phyloP scores from a whole-genome alignment of 2,329 filamentous ascomycete species.

The Drechslerella stenobrocha region DNA sequence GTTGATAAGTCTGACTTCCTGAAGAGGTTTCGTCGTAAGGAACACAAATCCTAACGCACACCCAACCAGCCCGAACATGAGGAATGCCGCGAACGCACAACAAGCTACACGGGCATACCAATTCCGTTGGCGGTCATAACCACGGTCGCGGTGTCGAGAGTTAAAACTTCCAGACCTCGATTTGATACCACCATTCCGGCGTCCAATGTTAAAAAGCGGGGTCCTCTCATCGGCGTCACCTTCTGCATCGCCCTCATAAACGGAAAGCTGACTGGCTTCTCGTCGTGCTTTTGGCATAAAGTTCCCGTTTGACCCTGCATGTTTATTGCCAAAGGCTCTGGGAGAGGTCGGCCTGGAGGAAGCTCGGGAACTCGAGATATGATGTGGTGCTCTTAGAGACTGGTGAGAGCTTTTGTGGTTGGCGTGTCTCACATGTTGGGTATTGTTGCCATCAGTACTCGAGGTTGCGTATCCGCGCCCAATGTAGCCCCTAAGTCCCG shows the following conservation, averaged over 20 bases:
- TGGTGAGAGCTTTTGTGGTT: constrained; percentile 50
- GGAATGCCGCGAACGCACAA: constrained; percentile 78
- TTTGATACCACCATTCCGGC: constrained; percentile 59
- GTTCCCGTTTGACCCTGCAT: constrained; percentile 16
- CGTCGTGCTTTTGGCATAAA: constrained; percentile 29
- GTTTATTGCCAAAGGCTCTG: constrained; percentile 23
- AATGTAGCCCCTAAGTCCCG: constrained; percentile 35
- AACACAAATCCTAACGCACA: constrained; percentile 86
- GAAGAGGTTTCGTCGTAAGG: constrained; percentile 83
- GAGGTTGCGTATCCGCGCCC: constrained; percentile 41
- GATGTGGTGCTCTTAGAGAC: constrained; percentile 41
- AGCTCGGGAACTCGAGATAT: constrained; percentile 31
- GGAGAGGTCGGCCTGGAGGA: constrained; percentile 42
- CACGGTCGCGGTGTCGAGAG: constrained; percentile 72
- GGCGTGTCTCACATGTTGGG: constrained; percentile 28
- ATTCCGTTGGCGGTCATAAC: constrained; percentile 66
- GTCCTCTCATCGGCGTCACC: constrained; percentile 85
- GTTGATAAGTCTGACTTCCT: constrained; percentile 73
- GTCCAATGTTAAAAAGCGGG: constrained; percentile 68
- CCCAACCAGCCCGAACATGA: constrained; percentile 79
- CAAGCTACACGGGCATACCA: constrained; percentile 77
- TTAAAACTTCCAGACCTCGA: constrained; percentile 54
- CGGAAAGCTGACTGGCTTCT: constrained; percentile 44
- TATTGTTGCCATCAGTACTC: constrained; percentile 16
- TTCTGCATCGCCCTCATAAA: constrained; percentile 56